Evolutionary conservation across 176 grass and related monocot genomes (phyloP).

Genomic region (Tuctoria greenei): DNA sequence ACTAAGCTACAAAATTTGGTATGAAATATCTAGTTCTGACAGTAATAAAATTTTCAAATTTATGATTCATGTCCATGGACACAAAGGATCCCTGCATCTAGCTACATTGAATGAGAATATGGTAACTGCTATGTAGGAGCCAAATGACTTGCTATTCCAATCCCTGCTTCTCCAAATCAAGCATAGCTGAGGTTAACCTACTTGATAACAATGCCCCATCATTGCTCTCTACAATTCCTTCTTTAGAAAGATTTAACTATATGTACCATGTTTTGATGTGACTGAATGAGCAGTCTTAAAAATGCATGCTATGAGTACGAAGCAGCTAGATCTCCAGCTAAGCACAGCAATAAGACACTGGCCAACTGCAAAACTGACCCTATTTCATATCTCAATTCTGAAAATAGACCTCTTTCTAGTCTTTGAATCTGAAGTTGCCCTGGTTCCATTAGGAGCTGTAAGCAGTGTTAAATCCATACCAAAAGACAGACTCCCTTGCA

Average conservation of each 20-base stretch:
- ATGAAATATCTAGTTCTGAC: neutral
- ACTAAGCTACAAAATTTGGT: neutral
- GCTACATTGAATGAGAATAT: neutral
- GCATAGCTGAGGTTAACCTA: slow-evolving; percentile 2
- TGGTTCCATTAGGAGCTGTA: no score
- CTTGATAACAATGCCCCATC: neutral
- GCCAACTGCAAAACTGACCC: no score
- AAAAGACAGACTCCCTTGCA: no score
- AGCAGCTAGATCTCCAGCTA: neutral
- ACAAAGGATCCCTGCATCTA: neutral
- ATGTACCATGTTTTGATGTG: neutral
- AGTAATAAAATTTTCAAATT: no score
- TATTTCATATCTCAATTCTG: no score
- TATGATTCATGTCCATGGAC: neutral
- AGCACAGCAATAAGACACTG: slow-evolving; percentile 2
- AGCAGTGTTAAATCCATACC: no score
- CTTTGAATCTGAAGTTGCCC: no score
- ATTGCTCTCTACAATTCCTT: slow-evolving; percentile 29
- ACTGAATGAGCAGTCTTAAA: slow-evolving; percentile 16
- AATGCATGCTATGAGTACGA: slow-evolving; percentile 18
- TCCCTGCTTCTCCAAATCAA: neutral
- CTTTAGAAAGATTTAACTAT: slow-evolving; percentile 1
- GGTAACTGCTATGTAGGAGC: neutral
- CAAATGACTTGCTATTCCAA: neutral
- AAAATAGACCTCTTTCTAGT: no score